Percentiles rank a stretch among this genome's conserved stretches.
These are phyloP conservation scores for Fomitopsis betulina DNA, from an alignment of 1,284 basidiomycete genomes.

Conservation along the genomic window DNA sequence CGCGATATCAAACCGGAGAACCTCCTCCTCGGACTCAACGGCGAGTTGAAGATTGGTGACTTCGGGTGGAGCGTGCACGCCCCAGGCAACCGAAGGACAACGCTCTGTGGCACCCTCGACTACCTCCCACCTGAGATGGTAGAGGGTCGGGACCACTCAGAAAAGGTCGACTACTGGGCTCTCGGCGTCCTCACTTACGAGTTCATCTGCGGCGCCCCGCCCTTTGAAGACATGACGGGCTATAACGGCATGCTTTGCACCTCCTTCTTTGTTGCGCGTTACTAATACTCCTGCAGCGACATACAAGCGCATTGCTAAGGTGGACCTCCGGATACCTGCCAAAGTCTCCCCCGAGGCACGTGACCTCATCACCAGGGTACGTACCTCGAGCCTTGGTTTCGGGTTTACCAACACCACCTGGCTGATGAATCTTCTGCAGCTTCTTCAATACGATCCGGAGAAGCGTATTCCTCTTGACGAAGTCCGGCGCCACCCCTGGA, in stretches of 20 bases:
- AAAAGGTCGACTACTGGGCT: constrained; percentile 96
- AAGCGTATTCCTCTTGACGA: constrained; percentile 78
- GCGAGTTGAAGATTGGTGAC: constrained; percentile 97
- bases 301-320: constrained; percentile 79
- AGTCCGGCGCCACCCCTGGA: constrained; percentile 90
- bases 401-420: neutral
- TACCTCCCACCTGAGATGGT: constrained; percentile 99
- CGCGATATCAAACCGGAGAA: constrained; percentile 99
- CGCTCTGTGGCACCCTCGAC: constrained; percentile 93
- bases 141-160: constrained; percentile 81
- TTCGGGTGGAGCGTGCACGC: constrained; percentile 99
- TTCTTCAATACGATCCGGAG: constrained; percentile 84
- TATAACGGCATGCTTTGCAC: constrained; percentile 54
- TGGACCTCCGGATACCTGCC: constrained; percentile 77
- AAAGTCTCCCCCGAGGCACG: constrained; percentile 61
- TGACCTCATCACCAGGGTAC: constrained; percentile 61
- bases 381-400: neutral
- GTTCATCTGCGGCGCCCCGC: constrained; percentile 88
- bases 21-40: constrained; percentile 89
- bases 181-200: constrained; percentile 95
- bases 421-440: constrained; percentile 39
- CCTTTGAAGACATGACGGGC: constrained; percentile 87
- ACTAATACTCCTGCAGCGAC: constrained; percentile 51
- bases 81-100: constrained; percentile 84
- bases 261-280: neutral